Base-by-base conservation (phyloP, 192 early-diverging fungal genomes). In the Coemansia umbellata region DNA sequence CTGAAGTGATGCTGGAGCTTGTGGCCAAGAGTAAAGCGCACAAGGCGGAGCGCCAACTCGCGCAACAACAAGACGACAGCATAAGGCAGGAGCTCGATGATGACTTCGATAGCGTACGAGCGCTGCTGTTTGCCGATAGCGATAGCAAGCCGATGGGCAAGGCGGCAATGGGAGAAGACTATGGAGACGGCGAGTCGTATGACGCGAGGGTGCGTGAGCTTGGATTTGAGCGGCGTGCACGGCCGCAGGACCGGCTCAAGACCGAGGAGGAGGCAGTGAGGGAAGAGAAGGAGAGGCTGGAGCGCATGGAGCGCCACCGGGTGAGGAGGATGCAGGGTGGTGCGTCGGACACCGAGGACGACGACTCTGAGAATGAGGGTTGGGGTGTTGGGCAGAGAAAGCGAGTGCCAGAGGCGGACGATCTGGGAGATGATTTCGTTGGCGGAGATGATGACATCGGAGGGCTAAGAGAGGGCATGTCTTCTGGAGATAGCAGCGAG, bases 11-110 rank as follows among this genome's bases (percentile, higher is more conserved):
- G 97, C 87, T 89, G 64, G 95, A 99, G 67, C 64, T 99, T 23
- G 98, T 99, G 60, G 89, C 90, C 33, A 99, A 99, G 78, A 92
- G 89, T 77, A 99, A 99, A 72, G 59, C 84, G 56, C 85, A 97
- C 81, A 98, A 97, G 80, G 71, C 84, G 39, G 94, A 99, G 60
- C 87, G 94, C 8, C 94, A 96, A 78, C 73, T 82, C 55, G 81
- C 82, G 27, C 90, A 91, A 61, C 91, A 96, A 54, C 83, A 94
- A 52, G 85, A 95, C 67, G 85, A 90, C 5, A 85, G 84, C 1
- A 68, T 91, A 4, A 82, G 86, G 8, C 77, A 84, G 26, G 86
- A 92, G 56, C 81, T 99, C 23, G 97, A 99, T 71, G 85, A 84
- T 14, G 93, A 97, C 39, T 77, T 98, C 33, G 90, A 87, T 37